phyloP scores from a whole-genome alignment of 1,284 basidiomycete species.

The Heterobasidion occidentale region DNA sequence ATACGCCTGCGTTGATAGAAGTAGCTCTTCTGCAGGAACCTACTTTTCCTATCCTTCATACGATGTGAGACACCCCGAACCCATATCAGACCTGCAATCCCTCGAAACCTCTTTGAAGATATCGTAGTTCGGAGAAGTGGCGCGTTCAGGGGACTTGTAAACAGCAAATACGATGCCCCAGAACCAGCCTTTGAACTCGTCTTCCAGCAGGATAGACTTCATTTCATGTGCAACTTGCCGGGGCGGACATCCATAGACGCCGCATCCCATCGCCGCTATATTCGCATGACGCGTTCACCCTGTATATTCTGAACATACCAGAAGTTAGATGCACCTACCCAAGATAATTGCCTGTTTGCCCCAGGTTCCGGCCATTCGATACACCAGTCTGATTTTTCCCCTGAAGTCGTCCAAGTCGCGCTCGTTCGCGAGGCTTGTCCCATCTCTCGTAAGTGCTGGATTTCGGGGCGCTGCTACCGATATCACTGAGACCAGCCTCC shows the following conservation, averaged over 20 bases:
- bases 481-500: constrained; percentile 31
- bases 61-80: not conserved
- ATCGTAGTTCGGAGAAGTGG: constrained; percentile 22
- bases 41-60: constrained; percentile 5
- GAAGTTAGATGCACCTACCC: constrained; percentile 19
- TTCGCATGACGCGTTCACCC: not conserved
- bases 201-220: constrained; percentile 31
- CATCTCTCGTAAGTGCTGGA: constrained; percentile 24
- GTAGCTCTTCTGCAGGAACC: not conserved
- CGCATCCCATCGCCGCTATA: constrained; percentile 40
- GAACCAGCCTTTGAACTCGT: constrained; percentile 38
- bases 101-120: constrained; percentile 26
- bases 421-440: constrained; percentile 17
- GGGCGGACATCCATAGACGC: constrained; percentile 34
- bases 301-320: not conserved
- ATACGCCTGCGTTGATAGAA: no score
- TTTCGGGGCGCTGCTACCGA: constrained; percentile 34
- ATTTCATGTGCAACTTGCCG: constrained; percentile 32
- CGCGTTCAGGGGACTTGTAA: constrained; percentile 22
- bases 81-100: constrained; percentile 12
- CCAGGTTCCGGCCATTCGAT: constrained; percentile 34
- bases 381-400: constrained; percentile 34
- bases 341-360: constrained; percentile 29
- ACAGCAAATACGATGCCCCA: constrained; percentile 32
- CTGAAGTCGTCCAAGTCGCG: constrained; percentile 26